Base-by-base conservation (phyloP, 495 filamentous ascomycete species). In the Penicillium argentinense region DNA sequence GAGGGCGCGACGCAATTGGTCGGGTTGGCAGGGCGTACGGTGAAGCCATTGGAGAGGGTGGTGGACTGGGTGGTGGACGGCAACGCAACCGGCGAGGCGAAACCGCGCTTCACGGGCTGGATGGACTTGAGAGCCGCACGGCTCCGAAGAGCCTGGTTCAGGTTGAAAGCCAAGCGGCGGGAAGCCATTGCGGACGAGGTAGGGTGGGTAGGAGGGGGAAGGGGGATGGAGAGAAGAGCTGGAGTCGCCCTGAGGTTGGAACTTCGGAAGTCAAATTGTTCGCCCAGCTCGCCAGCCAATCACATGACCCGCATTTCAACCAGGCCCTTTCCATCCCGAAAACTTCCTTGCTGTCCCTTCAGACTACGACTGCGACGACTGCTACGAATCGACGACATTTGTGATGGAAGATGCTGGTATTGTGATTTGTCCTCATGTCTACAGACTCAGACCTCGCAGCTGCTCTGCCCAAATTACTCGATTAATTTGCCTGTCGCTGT, bases 41-140 rank as follows among this genome's bases (percentile, higher is more conserved):
- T 98, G 70, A 98, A 80, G 60, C 93, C 93, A 80, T 97, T 98
- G 70, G 85, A 88, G 63, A 99, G 78, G 21, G 93, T 99, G 25
- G 93, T 99, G 59, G 84, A 89, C 78, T 97, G 83, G 53, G 91
- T 96, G 74, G 85, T 91, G 69, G 80, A 71, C 59, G 82, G 76
- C 75, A 82, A 68, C 64, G 71, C 65, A 57, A 92, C 82, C 37
- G 89, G 90, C 39, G 91, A 89, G 59, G 91, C 90, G 59, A 96
- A 87, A 60, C 86, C 85, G 78, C 91, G 82, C 66, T 77, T 83
- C 63, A 89, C 74, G 52, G 86, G 81, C 66, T 82, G 77, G 59
- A 88, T 72, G 54, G 85, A 74, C 61, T 83, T 80, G 66, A 89
- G 74, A 63, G 85, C 85, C 65, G 86, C 80, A 66, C 86, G 87